These are phyloP conservation scores for Auricularia sp. DNA, from an alignment of 768 basidiomycete species.

Conservation along the genomic window DNA sequence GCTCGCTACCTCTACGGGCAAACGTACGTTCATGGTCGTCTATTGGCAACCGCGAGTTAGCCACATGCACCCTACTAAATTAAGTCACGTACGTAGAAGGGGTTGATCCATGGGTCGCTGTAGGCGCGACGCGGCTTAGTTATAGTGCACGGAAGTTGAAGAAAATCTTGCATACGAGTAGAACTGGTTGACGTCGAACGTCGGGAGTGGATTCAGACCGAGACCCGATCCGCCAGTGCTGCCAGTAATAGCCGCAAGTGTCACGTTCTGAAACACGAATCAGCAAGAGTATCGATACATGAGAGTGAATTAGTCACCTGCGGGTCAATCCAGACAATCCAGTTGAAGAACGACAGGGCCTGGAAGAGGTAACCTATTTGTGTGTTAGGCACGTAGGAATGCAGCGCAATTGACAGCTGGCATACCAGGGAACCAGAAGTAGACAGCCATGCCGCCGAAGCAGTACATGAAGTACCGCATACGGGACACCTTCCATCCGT, in stretches of 20 bases:
- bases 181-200: conserved; percentile 29
- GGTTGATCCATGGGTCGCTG: background rate
- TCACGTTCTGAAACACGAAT: conserved; percentile 30
- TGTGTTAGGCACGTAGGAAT: too few species aligned
- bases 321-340: conserved; percentile 16
- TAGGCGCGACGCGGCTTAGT: background rate
- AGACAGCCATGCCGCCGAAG: conserved; percentile 13
- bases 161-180: background rate
- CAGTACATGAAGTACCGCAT: conserved; percentile 12
- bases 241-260: conserved; percentile 11
- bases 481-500: conserved; percentile 14
- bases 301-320: conserved; percentile 20
- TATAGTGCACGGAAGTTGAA: background rate
- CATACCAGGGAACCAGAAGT: conserved; percentile 22
- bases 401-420: too few species aligned
- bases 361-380: conserved; percentile 12
- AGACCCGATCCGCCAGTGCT: conserved; percentile 21
- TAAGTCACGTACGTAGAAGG: conserved; percentile 10
- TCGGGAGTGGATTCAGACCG: conserved; percentile 26
- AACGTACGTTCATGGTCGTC: background rate
- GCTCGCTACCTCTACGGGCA: background rate
- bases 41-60: background rate
- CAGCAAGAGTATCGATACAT: conserved; percentile 25
- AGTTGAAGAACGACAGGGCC: conserved; percentile 12
- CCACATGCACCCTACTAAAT: background rate